Percentiles rank a stretch among this genome's conserved stretches.
These are phyloP conservation scores for Phytophthora multivora DNA, from an alignment of 352 stramenopile species.

Conservation along the genomic window DNA sequence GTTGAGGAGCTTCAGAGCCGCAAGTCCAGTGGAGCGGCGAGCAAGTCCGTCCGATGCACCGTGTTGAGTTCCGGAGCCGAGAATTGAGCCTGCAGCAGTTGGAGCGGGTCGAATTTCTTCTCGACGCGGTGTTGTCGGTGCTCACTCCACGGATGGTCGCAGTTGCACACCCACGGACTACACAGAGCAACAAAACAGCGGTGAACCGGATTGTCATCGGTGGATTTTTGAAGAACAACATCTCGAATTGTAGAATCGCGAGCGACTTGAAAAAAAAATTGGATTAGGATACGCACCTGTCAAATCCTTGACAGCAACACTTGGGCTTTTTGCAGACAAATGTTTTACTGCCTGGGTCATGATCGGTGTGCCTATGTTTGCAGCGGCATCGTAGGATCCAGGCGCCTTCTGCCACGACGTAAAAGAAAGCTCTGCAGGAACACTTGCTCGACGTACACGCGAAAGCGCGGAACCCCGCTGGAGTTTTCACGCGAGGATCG, in stretches of 20 bases:
- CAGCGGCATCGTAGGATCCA: slow-evolving; percentile 83
- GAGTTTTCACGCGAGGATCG: slow-evolving; percentile 46
- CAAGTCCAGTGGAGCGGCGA: slow-evolving; percentile 48
- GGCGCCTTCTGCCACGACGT: slow-evolving; percentile 79
- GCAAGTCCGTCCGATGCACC: slow-evolving; percentile 66
- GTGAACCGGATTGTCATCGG: slow-evolving; percentile 4
- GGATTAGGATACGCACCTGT: slow-evolving; percentile 47
- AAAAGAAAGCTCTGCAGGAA: slow-evolving; percentile 66
- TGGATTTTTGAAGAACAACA: slow-evolving; percentile 26
- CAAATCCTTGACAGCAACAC: slow-evolving; percentile 66
- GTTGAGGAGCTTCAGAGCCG: slow-evolving; percentile 24
- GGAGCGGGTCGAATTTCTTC: slow-evolving; percentile 54
- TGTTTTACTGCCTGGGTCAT: slow-evolving; percentile 49
- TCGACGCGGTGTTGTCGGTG: slow-evolving; percentile 59
- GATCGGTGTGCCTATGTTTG: slow-evolving; percentile 83
- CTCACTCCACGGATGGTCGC: slow-evolving; percentile 66
- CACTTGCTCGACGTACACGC: slow-evolving; percentile 65
- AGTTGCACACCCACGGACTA: slow-evolving; percentile 86
- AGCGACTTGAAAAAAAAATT: slow-evolving; percentile 24
- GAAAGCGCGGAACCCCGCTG: slow-evolving; percentile 44
- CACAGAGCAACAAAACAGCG: background rate
- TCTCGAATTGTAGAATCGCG: slow-evolving; percentile 14
- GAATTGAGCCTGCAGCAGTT: slow-evolving; percentile 49
- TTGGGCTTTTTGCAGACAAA: slow-evolving; percentile 59
- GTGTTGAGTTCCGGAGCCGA: slow-evolving; percentile 50